Base-by-base conservation (phyloP, 257 asterid genomes). In the Solanum chilense region DNA sequence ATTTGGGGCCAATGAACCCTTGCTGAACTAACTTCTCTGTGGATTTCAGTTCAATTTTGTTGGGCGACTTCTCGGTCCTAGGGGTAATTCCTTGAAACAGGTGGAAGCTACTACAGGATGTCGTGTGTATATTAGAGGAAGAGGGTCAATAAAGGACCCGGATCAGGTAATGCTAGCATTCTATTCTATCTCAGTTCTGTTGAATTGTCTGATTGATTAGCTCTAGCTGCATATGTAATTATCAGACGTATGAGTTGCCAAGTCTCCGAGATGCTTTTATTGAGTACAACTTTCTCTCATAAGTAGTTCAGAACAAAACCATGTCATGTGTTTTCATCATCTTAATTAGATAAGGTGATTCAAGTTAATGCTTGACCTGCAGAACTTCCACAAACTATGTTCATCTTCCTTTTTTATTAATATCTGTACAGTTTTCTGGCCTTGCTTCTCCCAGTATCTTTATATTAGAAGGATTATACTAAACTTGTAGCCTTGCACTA, bases 101-200 rank as follows among this genome's bases (percentile, higher is more conserved):
- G 99, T 97, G 88, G 99, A 97, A 91, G 97, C 93, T 87, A 95
- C 98, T 82, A 96, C 99, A 35, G 99, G 99, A 23, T 97, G 99
- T 86, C 99, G 99, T 60, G 99, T 97, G 60, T 97, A 84, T 92
- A 97, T 97, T 76, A 93, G 99, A 93, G 99, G 99, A 88, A 96
- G 93, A 88, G 99, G 99, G 86, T 97, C 99, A 78, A 94, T 97
- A 86, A 97, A 97, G 93, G 99, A 97, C 89, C 96, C 98, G 5
- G 99, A 96, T 90, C 94, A 96, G 98, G 99, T 97, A 91, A 12
- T 80, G 42, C 85, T 52, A 49, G 44, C 52, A 20, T 31, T 81
- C 29, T 81, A 49, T 49, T 18, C 69, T 20, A 29, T 81, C 45
- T 29, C 37, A 77, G 83, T 77, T 52, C 85, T 18, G 29, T 52